Evolutionary conservation across 495 filamentous ascomycete species (phyloP), one percentile per base, ranked within the genome.

Genomic region (Xylaria venustula): DNA sequence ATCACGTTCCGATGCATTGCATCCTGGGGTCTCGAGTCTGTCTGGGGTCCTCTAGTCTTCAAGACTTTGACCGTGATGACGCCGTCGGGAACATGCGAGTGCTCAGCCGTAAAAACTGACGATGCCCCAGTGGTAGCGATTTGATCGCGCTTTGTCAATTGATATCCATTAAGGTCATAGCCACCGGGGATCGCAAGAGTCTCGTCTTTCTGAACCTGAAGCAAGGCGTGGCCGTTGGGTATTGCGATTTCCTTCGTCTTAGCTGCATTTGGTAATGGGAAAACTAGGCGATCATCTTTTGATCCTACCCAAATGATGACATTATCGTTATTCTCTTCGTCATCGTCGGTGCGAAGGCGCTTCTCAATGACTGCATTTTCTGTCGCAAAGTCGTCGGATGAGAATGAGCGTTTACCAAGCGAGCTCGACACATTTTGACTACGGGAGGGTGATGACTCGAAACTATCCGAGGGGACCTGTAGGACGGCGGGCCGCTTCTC

Each of bases 21-120:
- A n/a, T 73, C 70, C 22, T 71, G 73, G 9, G 73, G 71, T 42
- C 73, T 71, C 20, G 62, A 58, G 36, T 73, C 61, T 7, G 67
- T 20, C 47, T 68, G 69, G n/a, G 72, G 54, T 1, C 67, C 62
- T 14, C 70, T 65, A 1, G 79, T 81, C 65, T 79, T 80, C 41
- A 81, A 72, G 1, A 81, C 79, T 62, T 81, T 81, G 54, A 78
- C 78, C 0, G 78, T 79, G 45, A 81, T 77, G 42, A 77, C 68
- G 20, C 75, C 70, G 46, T 76, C 73, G 4, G 76, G 71, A 9
- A 79, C 73, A 1, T 70, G 62, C 5, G 78, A 77, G 54, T 80
- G 69, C 46, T 76, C 69, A 17, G 79, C 79, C 3, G 78, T 81
- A 56, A 78, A 81, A n/a, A 81, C 79, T 15, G 75, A 75, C 15